Base-by-base conservation (phyloP, 2,329 filamentous ascomycete species). In the Pseudogymnoascus sp. region DNA sequence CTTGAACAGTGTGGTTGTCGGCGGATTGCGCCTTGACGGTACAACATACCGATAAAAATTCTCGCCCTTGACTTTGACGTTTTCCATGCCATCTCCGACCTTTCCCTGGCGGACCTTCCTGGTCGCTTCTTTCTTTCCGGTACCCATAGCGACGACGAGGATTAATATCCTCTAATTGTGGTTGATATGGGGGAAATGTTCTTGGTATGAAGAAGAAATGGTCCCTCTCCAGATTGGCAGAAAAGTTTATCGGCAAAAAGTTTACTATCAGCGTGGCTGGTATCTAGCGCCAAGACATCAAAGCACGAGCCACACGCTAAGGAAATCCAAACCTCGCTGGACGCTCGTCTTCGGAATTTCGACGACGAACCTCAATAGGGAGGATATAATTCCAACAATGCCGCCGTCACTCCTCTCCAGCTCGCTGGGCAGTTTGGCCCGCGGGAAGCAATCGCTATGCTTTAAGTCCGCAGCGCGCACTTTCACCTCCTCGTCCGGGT, bases 21-120 rank as follows among this genome's bases (percentile, higher is more conserved):
- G 47, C 31, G 6, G 34, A 18, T 34, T 34, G 29, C 59, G 54
- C 34, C 21, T 23, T 39, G 57, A 45, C 10, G 51, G 31, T 63
- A 51, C 39, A 63, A 66, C 81, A 68, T 79, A 88, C 83, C 90
- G 86, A 81, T 97, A 97, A 80, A 97, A 99, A 81, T 97, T 97
- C 82, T 97, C 93, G 78, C 95, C 95, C 80, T 99, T 99, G 71
- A 86, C 82, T 72, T 88, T 91, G 73, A 97, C 90, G 79, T 97
- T 97, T 72, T 79, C 86, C 85, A 96, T 91, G 75, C 91, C 91
- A 85, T 95, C 89, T 69, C 85, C 84, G 60, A 84, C 84, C 79
- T 93, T 93, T 70, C 91, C 91, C 83, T 97, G 87, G 76, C 92
- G 89, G 80, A 83, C 83, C 75, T 89, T 89, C 78, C 93, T 87